A percentile compares a stretch with the other conserved stretches of the same genome.
Conservation (phyloP, 345 rosid species). For the Populus alba region DNA sequence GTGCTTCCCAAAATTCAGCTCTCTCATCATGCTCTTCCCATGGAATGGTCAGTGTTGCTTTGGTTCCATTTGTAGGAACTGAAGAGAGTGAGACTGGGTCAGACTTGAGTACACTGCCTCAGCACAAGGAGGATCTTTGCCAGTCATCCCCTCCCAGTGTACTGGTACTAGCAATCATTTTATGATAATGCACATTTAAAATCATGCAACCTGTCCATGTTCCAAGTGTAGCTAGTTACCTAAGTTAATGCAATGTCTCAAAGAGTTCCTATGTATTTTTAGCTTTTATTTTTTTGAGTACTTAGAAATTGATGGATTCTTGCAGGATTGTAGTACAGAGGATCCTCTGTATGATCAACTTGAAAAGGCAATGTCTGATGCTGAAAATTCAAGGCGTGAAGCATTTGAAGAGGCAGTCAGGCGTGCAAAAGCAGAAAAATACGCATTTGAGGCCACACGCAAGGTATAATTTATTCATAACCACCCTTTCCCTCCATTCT, state of each 20-base stretch:
- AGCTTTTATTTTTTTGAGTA: conserved; percentile 3
- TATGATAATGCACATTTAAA: neutral
- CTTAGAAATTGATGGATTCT: conserved; percentile 28
- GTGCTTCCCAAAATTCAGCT: conserved; percentile 36
- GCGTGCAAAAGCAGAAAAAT: conserved; percentile 68
- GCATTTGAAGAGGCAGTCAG: conserved; percentile 58
- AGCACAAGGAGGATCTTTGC: conserved; percentile 23
- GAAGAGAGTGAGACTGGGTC: conserved; percentile 28
- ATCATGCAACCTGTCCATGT: neutral
- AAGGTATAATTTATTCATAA: conserved; percentile 43
- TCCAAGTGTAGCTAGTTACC: neutral
- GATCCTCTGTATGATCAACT: conserved; percentile 50
- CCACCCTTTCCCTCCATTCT: neutral
- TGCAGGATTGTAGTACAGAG: conserved; percentile 58
- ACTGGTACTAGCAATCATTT: conserved; percentile 48
- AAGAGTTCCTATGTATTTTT: neutral
- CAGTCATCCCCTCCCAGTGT: conserved; percentile 48
- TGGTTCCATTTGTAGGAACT: conserved; percentile 20
- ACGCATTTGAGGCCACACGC: conserved; percentile 59
- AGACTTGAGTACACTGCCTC: conserved; percentile 18
- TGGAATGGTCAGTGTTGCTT: conserved; percentile 22
- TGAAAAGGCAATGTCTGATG: conserved; percentile 51
- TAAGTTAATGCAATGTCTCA: neutral
- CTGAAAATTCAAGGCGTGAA: conserved; percentile 55
- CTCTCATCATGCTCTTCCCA: conserved; percentile 34